Conservation (phyloP, 495 filamentous ascomycete genomes). For the Xylaria scruposa region DNA sequence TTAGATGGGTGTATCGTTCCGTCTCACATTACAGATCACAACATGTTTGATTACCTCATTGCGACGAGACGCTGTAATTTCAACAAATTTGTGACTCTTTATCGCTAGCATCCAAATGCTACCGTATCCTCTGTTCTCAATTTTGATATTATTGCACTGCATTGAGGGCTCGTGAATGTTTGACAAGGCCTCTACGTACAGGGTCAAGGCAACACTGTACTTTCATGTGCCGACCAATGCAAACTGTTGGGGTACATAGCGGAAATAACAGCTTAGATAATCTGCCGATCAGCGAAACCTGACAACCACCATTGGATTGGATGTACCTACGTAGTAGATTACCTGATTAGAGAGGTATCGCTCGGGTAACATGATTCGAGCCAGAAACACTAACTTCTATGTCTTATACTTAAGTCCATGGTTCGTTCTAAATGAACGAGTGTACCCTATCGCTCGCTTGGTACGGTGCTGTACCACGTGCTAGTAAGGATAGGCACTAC, state of each 20-base stretch:
- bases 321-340: neutral
- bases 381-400: neutral
- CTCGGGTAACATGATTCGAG: neutral
- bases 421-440: neutral
- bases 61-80: neutral
- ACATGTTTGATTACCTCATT: neutral
- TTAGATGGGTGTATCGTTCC: constrained; percentile 1
- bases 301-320: neutral
- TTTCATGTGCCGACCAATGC: neutral
- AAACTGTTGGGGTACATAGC: neutral
- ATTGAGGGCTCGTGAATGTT: neutral
- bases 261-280: neutral
- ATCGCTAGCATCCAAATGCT: neutral
- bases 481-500: constrained; percentile 17
- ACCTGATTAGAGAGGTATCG: neutral
- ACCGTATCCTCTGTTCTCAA: neutral
- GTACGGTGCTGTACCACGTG: constrained; percentile 18
- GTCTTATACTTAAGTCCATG: neutral
- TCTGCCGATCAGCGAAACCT: constrained; percentile 7
- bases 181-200: neutral
- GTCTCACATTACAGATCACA: neutral
- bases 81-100: neutral
- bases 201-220: neutral
- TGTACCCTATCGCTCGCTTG: neutral
- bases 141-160: neutral